phyloP scores from a whole-genome alignment of 2,329 filamentous ascomycete genomes.

The Chaetomiaceae sp. region DNA sequence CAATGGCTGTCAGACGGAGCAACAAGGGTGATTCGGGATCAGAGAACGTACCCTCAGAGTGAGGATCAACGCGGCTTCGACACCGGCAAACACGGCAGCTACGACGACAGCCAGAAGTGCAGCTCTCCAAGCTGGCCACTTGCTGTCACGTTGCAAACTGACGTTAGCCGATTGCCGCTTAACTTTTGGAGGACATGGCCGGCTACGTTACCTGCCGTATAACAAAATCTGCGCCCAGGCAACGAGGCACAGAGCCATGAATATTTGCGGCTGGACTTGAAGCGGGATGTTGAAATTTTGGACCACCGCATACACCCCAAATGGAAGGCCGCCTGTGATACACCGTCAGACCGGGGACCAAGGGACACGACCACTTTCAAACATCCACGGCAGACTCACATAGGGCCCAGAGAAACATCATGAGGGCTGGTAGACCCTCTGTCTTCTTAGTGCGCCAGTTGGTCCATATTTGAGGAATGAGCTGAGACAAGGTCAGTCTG shows the following conservation, averaged over 20 bases:
- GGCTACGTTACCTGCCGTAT: slow-evolving; percentile 24
- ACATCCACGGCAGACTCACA: slow-evolving; percentile 35
- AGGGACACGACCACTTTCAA: neutral
- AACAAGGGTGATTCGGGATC: neutral
- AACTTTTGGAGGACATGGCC: rapidly evolving
- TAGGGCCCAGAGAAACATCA: slow-evolving; percentile 62
- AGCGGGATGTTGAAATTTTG: slow-evolving; percentile 42
- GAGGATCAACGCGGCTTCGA: slow-evolving; percentile 54
- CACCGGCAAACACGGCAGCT: slow-evolving; percentile 44
- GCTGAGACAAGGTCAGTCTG: slow-evolving; percentile 15
- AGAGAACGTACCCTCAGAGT: slow-evolving; percentile 44
- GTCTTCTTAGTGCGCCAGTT: slow-evolving; percentile 59
- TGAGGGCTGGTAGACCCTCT: slow-evolving; percentile 54
- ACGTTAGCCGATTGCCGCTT: neutral
- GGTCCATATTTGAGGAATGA: slow-evolving; percentile 49
- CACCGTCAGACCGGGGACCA: neutral
- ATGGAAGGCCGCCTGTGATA: slow-evolving; percentile 36
- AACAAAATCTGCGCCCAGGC: slow-evolving; percentile 38
- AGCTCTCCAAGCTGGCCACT: slow-evolving; percentile 46
- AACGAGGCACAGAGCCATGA: slow-evolving; percentile 37
- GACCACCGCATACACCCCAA: slow-evolving; percentile 37
- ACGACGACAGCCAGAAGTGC: slow-evolving; percentile 37
- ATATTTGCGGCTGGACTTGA: slow-evolving; percentile 41
- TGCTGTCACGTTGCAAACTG: slow-evolving; percentile 27
- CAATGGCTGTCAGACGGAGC: slow-evolving; percentile 4